Evolutionary conservation across 2,329 filamentous ascomycete species (phyloP), one percentile per base, ranked within the genome.

Genomic region (Tolypocladium inflatum): DNA sequence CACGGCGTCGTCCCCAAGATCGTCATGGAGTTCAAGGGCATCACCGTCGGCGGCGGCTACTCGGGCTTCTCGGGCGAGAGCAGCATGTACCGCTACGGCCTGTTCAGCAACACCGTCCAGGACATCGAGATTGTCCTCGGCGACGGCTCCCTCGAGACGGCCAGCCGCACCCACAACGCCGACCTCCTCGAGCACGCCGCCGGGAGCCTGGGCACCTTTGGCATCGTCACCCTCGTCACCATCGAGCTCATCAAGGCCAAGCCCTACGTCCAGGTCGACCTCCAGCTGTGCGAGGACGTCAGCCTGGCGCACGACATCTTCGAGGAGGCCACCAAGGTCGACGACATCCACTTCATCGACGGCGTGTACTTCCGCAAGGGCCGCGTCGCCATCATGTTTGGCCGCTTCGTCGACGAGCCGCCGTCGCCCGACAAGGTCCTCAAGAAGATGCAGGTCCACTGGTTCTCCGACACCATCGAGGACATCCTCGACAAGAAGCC

Each of bases 11-110:
- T 83, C 7, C 80, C 81, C 4, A 79, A 79, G 3, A 80, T 84
- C 9, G 80, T 83, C 13, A 82, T 81, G 76, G 81, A 84, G 61
- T 84, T 84, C 63, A 80, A 80, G 21, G 81, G 80, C 26, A 84
- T 84, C 63, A 84, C 81, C 3, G 79, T 77, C n/a, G 81, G 81
- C 19, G 81, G 81, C 10, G 80, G 79, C 2, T 83, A 78, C 65
- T 77, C 79, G 8, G 81, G 81, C 10, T 81, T 79, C 26, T 76
- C 79, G 11, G 81, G 80, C 17, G 81, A 84, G 66, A 81, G 78
- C 66, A 80, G 76, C 63, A 80, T 77, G 50, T 84, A 82, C 71
- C 78, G 77, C 59, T 76, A 82, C 63, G 81, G 81, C 8, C 79
- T 81, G 66, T 83, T 84, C 65, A 79, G 81, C 64, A 73, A 73